Percentiles rank a stretch among this genome's conserved stretches.
Conservation (phyloP, 371 early-diverging fungal genomes). For the Vittaforma corneae region DNA sequence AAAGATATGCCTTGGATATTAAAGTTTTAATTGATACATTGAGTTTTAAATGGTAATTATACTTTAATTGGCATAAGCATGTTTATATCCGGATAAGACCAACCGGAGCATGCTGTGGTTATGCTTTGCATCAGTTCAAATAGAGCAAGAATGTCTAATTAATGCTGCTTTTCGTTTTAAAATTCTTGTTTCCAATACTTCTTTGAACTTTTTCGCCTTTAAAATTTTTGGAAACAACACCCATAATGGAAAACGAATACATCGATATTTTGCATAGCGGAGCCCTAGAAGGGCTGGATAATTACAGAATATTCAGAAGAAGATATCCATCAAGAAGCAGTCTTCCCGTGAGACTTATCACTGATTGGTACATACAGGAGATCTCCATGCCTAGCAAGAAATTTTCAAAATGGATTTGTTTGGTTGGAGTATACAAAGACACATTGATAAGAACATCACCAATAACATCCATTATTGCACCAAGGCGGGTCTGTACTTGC, state of each 20-base stretch:
- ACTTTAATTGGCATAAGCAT: background rate
- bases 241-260: too few species aligned
- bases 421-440: background rate
- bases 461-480: background rate
- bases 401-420: too few species aligned
- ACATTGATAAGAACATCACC: background rate
- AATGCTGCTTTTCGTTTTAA: background rate
- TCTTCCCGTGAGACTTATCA: background rate
- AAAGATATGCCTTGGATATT: background rate
- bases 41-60: background rate
- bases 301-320: background rate
- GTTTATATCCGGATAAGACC: background rate
- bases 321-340: background rate
- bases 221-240: background rate
- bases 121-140: background rate
- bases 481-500: background rate
- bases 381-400: background rate
- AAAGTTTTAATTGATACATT: background rate
- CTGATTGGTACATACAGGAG: conserved; percentile 1
- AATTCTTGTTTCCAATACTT: background rate
- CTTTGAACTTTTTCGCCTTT: background rate
- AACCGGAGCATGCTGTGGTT: background rate
- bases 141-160: background rate
- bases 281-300: background rate
- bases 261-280: conserved; percentile 1